phyloP scores from a whole-genome alignment of 2,329 filamentous ascomycete species.

The Hymenoscyphus linearis region DNA sequence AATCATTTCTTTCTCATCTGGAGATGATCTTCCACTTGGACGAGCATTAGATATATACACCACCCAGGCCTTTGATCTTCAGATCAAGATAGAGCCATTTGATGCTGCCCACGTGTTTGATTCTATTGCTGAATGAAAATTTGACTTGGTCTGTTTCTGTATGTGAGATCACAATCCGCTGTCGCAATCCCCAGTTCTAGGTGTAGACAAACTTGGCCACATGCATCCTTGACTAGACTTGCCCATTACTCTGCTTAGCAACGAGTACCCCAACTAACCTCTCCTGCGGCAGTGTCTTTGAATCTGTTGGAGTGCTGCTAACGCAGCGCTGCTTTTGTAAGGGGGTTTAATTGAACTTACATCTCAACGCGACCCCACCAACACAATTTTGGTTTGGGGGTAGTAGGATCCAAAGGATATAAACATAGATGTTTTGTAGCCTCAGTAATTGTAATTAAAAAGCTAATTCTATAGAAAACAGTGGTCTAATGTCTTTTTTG shows the following conservation, averaged over 20 bases:
- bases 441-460: too few relatives aligned
- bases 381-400: neutral
- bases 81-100: neutral
- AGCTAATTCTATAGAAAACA: neutral
- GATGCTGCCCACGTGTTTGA: neutral
- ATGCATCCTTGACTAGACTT: neutral
- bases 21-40: neutral
- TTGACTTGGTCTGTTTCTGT: neutral
- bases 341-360: neutral
- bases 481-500: slow-evolving; percentile 1
- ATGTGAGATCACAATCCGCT: neutral
- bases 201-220: neutral
- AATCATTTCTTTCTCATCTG: neutral
- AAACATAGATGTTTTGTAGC: neutral
- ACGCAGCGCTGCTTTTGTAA: too few relatives aligned
- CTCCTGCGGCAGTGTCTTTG: neutral
- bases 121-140: neutral
- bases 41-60: neutral
- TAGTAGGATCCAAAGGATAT: neutral
- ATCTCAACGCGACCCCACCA: neutral
- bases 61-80: neutral
- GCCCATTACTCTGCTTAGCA: neutral
- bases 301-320: too few relatives aligned
- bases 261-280: neutral
- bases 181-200: neutral